Conservation (phyloP, 2,329 filamentous ascomycete species). For the Capronia epimyces region DNA sequence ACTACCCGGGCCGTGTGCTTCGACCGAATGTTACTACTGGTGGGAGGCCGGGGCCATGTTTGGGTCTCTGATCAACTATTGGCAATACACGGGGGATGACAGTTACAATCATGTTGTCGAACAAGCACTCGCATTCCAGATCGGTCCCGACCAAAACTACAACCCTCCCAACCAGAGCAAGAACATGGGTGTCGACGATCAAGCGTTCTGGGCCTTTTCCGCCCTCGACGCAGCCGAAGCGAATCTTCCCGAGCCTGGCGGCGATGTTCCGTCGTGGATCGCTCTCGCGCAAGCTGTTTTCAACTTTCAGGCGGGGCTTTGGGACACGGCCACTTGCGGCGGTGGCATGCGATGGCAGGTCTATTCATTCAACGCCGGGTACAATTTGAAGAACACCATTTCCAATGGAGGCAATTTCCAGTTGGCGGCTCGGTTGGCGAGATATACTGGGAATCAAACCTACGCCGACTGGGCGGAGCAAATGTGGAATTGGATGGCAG, state of each 20-base stretch:
- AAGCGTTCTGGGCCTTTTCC: conserved; percentile 37
- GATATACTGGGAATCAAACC: conserved; percentile 37
- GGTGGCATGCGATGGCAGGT: conserved; percentile 82
- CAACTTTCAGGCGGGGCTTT: conserved; percentile 65
- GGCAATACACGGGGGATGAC: conserved; percentile 40
- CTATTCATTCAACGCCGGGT: conserved; percentile 51
- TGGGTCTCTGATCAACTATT: conserved; percentile 39
- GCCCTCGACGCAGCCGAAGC: conserved; percentile 37
- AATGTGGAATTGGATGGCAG: conserved; percentile 48
- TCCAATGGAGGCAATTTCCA: conserved; percentile 51
- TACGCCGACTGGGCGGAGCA: conserved; percentile 38
- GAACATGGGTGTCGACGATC: conserved; percentile 34
- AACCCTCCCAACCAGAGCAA: conserved; percentile 41
- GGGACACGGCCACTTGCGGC: conserved; percentile 59
- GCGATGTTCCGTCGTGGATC: conserved; percentile 60
- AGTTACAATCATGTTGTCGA: conserved; percentile 38
- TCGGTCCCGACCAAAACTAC: conserved; percentile 36
- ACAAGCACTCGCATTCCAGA: conserved; percentile 38
- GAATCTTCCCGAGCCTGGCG: conserved; percentile 35
- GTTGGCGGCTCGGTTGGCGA: conserved; percentile 40
- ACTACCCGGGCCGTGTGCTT: conserved; percentile 31
- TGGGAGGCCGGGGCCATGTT: conserved; percentile 38
- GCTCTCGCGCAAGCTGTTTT: conserved; percentile 69
- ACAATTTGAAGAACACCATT: conserved; percentile 49
- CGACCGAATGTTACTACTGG: conserved; percentile 33